These are phyloP conservation scores for Copromyces sp. DNA, from an alignment of 495 filamentous ascomycete genomes.

Conservation along the genomic window DNA sequence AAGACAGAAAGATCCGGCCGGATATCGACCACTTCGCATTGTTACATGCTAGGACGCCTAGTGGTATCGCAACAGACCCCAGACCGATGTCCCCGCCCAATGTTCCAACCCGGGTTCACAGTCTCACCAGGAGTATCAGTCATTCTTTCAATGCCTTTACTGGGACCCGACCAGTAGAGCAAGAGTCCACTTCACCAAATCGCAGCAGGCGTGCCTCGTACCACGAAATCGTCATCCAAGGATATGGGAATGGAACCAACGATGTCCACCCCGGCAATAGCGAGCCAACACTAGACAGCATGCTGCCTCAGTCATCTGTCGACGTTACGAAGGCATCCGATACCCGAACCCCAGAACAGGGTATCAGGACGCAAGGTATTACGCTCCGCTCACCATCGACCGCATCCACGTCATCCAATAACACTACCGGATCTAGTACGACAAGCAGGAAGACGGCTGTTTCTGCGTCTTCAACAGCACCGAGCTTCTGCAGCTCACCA, in stretches of 20 bases:
- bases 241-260: constrained; percentile 35
- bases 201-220: constrained; percentile 13
- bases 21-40: constrained; percentile 33
- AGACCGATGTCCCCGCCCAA: not conserved
- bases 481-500: constrained; percentile 3
- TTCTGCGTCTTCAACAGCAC: constrained; percentile 5
- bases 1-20: constrained; percentile 24
- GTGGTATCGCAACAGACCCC: not conserved
- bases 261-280: constrained; percentile 9
- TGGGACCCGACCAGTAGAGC: constrained; percentile 3
- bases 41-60: constrained; percentile 12
- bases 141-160: constrained; percentile 22
- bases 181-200: constrained; percentile 2
- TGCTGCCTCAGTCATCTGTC: not conserved
- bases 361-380: constrained; percentile 5
- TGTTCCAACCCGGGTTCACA: constrained; percentile 13
- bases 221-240: constrained; percentile 31
- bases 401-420: constrained; percentile 13
- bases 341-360: not conserved
- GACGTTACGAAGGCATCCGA: not conserved
- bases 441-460: constrained; percentile 3
- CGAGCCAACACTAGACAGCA: not conserved
- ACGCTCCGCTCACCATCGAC: constrained; percentile 18
- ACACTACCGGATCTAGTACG: constrained; percentile 16
- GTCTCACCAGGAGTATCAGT: constrained; percentile 20